Evolutionary conservation across 352 stramenopile species (phyloP).

Genomic region (Phytophthora hibernalis): DNA sequence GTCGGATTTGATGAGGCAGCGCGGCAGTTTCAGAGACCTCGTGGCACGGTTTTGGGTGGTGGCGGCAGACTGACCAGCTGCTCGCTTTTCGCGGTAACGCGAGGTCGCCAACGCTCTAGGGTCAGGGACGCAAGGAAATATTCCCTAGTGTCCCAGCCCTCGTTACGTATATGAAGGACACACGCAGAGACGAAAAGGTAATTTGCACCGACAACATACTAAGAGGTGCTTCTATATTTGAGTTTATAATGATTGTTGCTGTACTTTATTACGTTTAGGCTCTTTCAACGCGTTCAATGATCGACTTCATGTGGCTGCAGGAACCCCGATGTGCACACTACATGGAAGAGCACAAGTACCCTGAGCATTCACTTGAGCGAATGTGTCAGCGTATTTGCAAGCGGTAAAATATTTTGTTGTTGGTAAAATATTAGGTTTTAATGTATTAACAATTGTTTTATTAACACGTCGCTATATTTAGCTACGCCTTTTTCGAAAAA

Average conservation of each 20-base stretch:
- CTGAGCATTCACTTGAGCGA: background rate
- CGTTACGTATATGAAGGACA: conserved; percentile 6
- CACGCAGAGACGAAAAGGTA: background rate
- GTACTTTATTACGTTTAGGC: background rate
- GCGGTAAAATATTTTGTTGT: background rate
- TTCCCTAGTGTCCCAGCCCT: conserved; percentile 3
- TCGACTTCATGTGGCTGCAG: background rate
- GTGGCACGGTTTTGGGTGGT: background rate
- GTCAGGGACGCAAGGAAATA: conserved; percentile 5
- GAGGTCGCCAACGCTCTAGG: background rate
- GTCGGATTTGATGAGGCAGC: background rate
- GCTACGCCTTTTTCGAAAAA: conserved; percentile 31
- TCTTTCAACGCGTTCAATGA: conserved; percentile 3
- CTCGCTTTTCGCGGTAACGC: background rate
- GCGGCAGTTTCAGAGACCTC: background rate
- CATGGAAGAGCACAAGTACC: background rate
- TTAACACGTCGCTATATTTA: conserved; percentile 8
- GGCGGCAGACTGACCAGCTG: background rate
- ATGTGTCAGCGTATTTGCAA: conserved; percentile 9
- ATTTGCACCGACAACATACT: background rate
- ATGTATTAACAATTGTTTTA: conserved; percentile 16
- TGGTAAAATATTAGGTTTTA: background rate
- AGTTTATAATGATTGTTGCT: background rate
- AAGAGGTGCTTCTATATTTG: background rate
- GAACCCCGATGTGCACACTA: background rate